Conservation (phyloP, 2,329 filamentous ascomycete species). For the Volutella citrinella region DNA sequence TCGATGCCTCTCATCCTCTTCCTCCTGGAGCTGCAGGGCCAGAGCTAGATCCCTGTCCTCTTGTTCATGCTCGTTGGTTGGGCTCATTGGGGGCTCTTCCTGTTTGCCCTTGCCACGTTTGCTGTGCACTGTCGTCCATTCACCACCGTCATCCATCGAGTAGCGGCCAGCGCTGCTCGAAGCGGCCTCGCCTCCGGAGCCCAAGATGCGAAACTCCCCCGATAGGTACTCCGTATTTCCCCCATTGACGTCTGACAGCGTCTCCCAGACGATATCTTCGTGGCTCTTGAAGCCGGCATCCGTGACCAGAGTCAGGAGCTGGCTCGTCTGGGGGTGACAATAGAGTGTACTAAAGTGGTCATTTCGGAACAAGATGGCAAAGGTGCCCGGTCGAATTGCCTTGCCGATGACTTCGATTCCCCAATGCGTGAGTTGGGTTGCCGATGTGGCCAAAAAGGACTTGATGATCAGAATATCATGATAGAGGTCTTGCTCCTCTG, state of each 20-base stretch:
- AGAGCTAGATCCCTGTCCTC: conserved; percentile 86
- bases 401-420: conserved; percentile 73
- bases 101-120: conserved; percentile 27
- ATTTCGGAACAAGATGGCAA: conserved; percentile 93
- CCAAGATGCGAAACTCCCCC: conserved; percentile 85
- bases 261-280: conserved; percentile 95
- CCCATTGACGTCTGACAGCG: conserved; percentile 82
- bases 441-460: conserved; percentile 72
- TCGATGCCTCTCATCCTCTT: conserved; percentile 80
- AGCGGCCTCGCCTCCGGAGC: conserved; percentile 39
- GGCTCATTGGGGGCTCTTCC: conserved; percentile 31
- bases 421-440: conserved; percentile 82
- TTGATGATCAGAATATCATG: conserved; percentile 85
- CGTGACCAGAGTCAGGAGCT: conserved; percentile 82
- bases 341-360: conserved; percentile 96
- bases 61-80: conserved; percentile 66
- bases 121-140: conserved; percentile 55
- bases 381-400: conserved; percentile 69
- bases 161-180: conserved; percentile 14
- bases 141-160: conserved; percentile 27
- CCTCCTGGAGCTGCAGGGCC: conserved; percentile 89
- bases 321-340: conserved; percentile 74
- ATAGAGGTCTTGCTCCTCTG: conserved; percentile 74
- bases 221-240: conserved; percentile 80
- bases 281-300: conserved; percentile 87